Evolutionary conservation across 2,329 filamentous ascomycete genomes (phyloP), one percentile per base, ranked within the genome.

Genomic region (Claviceps cyperi): DNA sequence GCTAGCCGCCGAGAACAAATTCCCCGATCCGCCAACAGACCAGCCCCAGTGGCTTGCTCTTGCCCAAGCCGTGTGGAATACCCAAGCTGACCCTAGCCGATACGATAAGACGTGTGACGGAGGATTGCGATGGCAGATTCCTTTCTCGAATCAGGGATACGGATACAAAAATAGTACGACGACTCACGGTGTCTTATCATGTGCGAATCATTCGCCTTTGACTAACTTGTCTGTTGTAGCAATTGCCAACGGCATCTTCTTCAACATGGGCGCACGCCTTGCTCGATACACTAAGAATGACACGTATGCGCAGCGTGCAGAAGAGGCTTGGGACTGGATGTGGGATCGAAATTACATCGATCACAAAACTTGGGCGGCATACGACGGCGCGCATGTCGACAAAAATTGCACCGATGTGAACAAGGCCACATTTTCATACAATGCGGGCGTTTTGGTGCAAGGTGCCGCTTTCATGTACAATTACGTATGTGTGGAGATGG

Each of bases 91-190:
- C 44, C 67, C 72, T 13, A 74, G 82, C 43, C 84, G 86, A 69
- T 82, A 88, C 59, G 75, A 73, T 5, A 62, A 71, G 0, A 72
- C 71, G 2, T 90, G 86, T 58, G 70, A 72, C 21, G 85, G 85
- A 55, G 86, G 85, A 9, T 60, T 90, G 57, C 73, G 84, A 58
- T 88, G 84, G 84, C 86, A 92, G 68, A 84, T 91, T 52, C 86
- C 81, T 51, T 70, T 77, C 1, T 81, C 83, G 56, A 88, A 90
- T 60, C 74, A 71, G 32, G 86, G 86, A 22, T 92, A 86, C 63
- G 75, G 81, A 59, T 89, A 90, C 71, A 92, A 82, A 64, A 82
- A 82, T 60, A 74, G 70, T 73, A 62, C 35, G 66, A 62, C n/a
- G 66, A 62, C n/a, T 28, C 28, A 11, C 22, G 2, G 2, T 5